Evolutionary conservation across 1,139 yeast genomes (phyloP).

Genomic region (Lodderomyces orthopsilosis): DNA sequence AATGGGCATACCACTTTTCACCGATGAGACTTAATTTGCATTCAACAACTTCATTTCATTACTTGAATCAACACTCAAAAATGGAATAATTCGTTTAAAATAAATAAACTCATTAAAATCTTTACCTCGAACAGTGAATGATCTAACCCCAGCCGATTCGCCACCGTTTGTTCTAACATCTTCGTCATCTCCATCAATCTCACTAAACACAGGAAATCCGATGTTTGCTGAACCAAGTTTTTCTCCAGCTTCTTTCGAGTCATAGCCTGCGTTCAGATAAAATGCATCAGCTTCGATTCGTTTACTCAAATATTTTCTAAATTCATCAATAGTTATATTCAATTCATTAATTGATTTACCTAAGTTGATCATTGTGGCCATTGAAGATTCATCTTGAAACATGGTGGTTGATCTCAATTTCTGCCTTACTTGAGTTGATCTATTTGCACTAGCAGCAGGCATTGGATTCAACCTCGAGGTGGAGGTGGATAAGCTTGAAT

Average conservation of each 20-base stretch:
- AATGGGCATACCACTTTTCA: no score
- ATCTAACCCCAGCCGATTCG: neutral
- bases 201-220: conserved; percentile 1
- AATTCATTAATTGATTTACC: conserved; percentile 72
- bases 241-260: neutral
- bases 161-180: neutral
- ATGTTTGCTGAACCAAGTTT: neutral
- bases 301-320: conserved; percentile 50
- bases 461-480: neutral
- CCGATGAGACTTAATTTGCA: conserved; percentile 35
- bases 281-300: conserved; percentile 32
- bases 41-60: conserved; percentile 39
- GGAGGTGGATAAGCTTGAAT: neutral
- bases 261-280: neutral
- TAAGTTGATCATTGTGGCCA: conserved; percentile 29
- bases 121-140: conserved; percentile 1
- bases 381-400: neutral
- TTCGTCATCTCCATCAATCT: neutral
- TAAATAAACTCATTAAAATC: conserved; percentile 32
- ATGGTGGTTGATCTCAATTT: neutral
- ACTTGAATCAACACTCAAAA: conserved; percentile 38
- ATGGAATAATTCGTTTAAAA: conserved; percentile 40
- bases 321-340: conserved; percentile 54
- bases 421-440: neutral
- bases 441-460: neutral